Base-by-base conservation (phyloP, 2,329 filamentous ascomycete species). In the Neopestalotiopsis clavispora region DNA sequence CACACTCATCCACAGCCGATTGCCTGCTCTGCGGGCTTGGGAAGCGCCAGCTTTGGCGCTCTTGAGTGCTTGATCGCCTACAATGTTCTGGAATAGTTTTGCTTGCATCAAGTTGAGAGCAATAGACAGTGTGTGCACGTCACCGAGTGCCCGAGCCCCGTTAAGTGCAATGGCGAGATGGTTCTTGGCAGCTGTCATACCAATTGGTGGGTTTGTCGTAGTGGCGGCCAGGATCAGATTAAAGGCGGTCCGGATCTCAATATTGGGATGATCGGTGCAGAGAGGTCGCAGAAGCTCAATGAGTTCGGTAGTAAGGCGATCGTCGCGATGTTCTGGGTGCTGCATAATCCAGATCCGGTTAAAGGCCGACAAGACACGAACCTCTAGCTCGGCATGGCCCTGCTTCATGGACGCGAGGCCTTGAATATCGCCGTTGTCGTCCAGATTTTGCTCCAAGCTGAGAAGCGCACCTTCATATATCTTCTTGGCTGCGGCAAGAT, bases 31-130 rank as follows among this genome's bases (percentile, higher is more conserved):
- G 72, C 88, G 87, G 4, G 92, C 91, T 81, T 93, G 91, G 57
- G 86, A 87, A 30, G 87, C 86, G 30, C 90, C 91, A 0, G 92
- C 92, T 71, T 87, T 86, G 4, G 92, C 91, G 75, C 91, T 93
- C 81, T 94, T 94, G 69, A 93, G 85, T 0, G 92, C 91, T 78
- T 95, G 92, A 69, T 92, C 91, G 64, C 94, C 94, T 4, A 97
- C 89, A 14, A 95, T 91, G 69, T 92, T 92, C 60, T 91, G 91
- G 79, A 95, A 98, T 75, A 97, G 92, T 65, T 90, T 89, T 75
- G 88, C 90, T 66, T 92, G 92, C 92, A 98, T 97, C 72, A 96
- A 91, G 73, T 91, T 94, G 69, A 98, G 88, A 5, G 92, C 91
- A 72, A 98, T 92, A 62, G 91, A 91, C n/a, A 94, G 87, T 67